Conservation (phyloP, 2,329 filamentous ascomycete genomes). For the Xylogone sp. region DNA sequence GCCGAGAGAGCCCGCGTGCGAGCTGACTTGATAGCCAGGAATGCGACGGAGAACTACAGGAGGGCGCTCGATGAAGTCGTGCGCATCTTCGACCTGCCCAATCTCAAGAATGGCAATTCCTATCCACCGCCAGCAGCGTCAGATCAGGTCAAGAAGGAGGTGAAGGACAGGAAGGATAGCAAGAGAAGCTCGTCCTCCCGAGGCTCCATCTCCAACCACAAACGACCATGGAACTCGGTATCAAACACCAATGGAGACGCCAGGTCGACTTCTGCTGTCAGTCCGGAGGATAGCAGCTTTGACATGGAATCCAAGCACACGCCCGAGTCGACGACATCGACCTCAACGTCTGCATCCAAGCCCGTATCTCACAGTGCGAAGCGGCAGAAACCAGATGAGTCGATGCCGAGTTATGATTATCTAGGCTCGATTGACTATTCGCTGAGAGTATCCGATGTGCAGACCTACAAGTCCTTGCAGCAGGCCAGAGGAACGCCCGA, state of each 20-base stretch:
- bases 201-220: background rate
- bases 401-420: background rate
- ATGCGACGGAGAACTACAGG: background rate
- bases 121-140: background rate
- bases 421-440: background rate
- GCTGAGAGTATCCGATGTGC: background rate
- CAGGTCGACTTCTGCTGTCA: background rate
- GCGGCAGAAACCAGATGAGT: background rate
- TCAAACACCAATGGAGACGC: background rate
- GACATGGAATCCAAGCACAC: background rate
- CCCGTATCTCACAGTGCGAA: background rate
- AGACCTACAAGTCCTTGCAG: background rate
- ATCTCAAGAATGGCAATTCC: background rate
- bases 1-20: background rate
- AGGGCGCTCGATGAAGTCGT: background rate
- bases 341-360: background rate
- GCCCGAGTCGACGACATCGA: background rate
- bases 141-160: background rate
- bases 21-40: background rate
- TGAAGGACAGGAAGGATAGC: background rate
- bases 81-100: background rate
- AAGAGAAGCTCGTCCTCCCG: background rate
- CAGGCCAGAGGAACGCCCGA: background rate
- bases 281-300: background rate
- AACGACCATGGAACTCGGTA: background rate